Evolutionary conservation across 345 rosid genomes (phyloP).

Genomic region (Aegle marmelos): DNA sequence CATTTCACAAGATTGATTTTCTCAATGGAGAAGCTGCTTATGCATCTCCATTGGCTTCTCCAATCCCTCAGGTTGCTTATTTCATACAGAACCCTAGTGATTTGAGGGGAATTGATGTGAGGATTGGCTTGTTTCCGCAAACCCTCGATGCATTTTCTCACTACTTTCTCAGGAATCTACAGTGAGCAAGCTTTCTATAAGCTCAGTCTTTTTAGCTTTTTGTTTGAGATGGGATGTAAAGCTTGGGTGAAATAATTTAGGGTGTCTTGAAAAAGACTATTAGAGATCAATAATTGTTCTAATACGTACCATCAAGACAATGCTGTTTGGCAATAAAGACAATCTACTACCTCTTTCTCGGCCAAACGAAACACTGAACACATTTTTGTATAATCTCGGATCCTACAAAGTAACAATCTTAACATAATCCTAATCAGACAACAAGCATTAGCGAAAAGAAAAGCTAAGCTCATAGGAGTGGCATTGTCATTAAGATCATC

Average conservation of each 20-base stretch:
- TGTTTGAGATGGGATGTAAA: background rate
- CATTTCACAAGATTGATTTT: slow-evolving; percentile 58
- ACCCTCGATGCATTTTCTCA: slow-evolving; percentile 29
- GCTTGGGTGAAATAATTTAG: background rate
- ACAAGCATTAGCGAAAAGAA: background rate
- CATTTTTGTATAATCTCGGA: background rate
- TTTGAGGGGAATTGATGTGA: slow-evolving; percentile 36
- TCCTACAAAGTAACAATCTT: background rate
- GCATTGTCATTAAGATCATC: background rate
- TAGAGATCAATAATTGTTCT: slow-evolving; percentile 8
- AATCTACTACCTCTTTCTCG: background rate
- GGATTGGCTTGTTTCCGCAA: slow-evolving; percentile 52
- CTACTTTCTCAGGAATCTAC: slow-evolving; percentile 26
- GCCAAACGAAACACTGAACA: background rate
- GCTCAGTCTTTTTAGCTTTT: background rate
- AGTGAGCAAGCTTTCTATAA: background rate
- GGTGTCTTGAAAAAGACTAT: slow-evolving; percentile 1
- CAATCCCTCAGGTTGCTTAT: slow-evolving; percentile 64
- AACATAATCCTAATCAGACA: slow-evolving; percentile 1
- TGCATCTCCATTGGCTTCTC: slow-evolving; percentile 55
- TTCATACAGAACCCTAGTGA: slow-evolving; percentile 58
- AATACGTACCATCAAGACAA: background rate
- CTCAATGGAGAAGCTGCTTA: slow-evolving; percentile 36
- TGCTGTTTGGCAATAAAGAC: background rate
- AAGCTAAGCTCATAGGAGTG: background rate